Evolutionary conservation across 768 basidiomycete species (phyloP).

Genomic region (Hericium coralloides): DNA sequence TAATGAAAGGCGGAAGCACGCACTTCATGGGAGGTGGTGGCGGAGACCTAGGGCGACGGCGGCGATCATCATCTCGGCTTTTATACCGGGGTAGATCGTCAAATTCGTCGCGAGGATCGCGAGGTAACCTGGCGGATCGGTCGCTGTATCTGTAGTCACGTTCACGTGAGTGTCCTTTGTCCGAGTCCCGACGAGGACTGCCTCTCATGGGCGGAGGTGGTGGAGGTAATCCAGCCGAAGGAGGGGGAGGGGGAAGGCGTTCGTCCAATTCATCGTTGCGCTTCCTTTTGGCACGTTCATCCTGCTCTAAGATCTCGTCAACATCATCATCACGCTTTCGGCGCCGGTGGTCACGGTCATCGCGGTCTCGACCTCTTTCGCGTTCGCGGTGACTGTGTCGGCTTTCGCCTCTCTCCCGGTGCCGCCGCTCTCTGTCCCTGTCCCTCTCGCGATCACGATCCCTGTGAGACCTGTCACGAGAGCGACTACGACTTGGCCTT

Average conservation of each 20-base stretch:
- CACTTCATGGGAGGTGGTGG: constrained; percentile 41
- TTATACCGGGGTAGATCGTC: constrained; percentile 45
- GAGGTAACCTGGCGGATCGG: constrained; percentile 29
- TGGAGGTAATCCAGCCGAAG: constrained; percentile 33
- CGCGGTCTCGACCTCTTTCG: constrained; percentile 29
- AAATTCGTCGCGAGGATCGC: constrained; percentile 52
- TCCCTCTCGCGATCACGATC: constrained; percentile 43
- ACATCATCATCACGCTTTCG: constrained; percentile 62
- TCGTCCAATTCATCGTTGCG: constrained; percentile 43
- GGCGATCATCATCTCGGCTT: constrained; percentile 30
- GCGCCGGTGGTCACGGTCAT: constrained; percentile 48
- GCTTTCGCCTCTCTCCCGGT: constrained; percentile 40
- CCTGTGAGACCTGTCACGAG: constrained; percentile 30
- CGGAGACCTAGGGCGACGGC: constrained; percentile 15
- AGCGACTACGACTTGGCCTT: constrained; percentile 49
- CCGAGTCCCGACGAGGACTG: constrained; percentile 39
- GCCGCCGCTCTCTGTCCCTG: constrained; percentile 35
- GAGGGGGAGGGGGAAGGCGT: constrained; percentile 35
- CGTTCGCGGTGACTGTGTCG: constrained; percentile 48
- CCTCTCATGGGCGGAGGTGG: constrained; percentile 35
- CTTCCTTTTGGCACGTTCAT: constrained; percentile 60
- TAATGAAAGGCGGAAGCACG: constrained; percentile 13
- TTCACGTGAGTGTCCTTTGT: constrained; percentile 44
- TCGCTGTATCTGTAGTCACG: constrained; percentile 38
- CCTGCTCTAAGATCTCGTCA: constrained; percentile 39